Evolutionary conservation across 1,284 basidiomycete species (phyloP).

Genomic region (Rhizoctonia solani): DNA sequence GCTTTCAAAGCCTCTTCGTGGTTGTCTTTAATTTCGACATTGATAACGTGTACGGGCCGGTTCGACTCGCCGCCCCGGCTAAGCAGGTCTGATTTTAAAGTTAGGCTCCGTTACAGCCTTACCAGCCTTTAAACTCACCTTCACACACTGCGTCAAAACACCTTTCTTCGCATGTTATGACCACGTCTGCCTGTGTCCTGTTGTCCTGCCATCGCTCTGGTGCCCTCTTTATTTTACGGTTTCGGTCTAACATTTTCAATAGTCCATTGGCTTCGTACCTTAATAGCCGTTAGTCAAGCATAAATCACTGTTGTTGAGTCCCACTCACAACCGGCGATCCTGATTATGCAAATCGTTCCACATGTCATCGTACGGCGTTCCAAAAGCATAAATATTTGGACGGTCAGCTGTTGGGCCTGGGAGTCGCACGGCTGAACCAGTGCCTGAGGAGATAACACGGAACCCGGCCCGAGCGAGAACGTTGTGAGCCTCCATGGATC

Average conservation of each 20-base stretch:
- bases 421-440: constrained; percentile 94
- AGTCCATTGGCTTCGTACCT: constrained; percentile 96
- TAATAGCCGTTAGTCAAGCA: constrained; percentile 15
- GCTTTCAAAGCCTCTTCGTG: constrained; percentile 97
- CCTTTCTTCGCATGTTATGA: constrained; percentile 98
- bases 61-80: constrained; percentile 89
- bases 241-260: constrained; percentile 97
- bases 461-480: constrained; percentile 88
- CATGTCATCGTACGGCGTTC: constrained; percentile 97
- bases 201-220: constrained; percentile 98
- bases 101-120: constrained; percentile 37
- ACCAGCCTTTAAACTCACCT: constrained; percentile 59
- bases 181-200: constrained; percentile 85
- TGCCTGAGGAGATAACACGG: constrained; percentile 91
- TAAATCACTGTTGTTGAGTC: not conserved
- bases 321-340: constrained; percentile 79
- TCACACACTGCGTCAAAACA: constrained; percentile 99
- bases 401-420: constrained; percentile 97
- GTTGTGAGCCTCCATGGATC: constrained; percentile 98
- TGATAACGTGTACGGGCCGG: constrained; percentile 93
- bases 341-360: constrained; percentile 90
- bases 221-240: constrained; percentile 87
- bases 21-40: constrained; percentile 99
- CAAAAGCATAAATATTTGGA: constrained; percentile 96
- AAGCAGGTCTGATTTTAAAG: constrained; percentile 74